Evolutionary conservation across 2,329 filamentous ascomycete species (phyloP).

Genomic region (Pestalotiopsis sp.): DNA sequence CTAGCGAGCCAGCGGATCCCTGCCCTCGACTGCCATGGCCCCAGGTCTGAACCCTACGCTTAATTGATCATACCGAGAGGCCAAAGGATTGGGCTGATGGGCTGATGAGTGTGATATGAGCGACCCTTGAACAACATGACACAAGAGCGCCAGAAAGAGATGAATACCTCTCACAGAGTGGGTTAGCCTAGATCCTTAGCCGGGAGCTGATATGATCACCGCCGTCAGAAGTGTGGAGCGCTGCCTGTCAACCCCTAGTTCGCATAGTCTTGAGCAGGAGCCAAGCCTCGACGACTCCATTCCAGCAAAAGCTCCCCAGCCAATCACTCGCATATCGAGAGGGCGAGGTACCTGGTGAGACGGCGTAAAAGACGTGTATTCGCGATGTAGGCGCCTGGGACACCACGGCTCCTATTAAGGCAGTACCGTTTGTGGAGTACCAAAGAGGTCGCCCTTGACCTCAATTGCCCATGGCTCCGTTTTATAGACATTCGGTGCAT

Average conservation of each 20-base stretch:
- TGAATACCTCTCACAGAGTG: not conserved
- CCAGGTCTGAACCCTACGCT: not conserved
- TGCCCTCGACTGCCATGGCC: not conserved
- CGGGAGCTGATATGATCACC: not conserved
- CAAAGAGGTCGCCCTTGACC: not conserved
- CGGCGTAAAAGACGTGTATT: not conserved
- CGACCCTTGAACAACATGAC: not conserved
- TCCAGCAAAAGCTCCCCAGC: not conserved
- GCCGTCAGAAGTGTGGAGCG: slow-evolving; percentile 3
- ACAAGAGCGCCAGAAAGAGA: not conserved
- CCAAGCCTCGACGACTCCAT: slow-evolving; percentile 6
- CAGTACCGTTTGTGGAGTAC: not conserved
- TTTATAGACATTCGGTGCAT: slow-evolving; percentile 11
- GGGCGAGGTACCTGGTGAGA: not conserved
- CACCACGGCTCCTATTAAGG: not conserved
- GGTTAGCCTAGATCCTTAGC: not conserved
- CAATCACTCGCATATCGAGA: not conserved
- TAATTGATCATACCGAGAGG: not conserved
- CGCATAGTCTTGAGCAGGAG: slow-evolving; percentile 5
- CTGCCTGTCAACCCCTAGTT: slow-evolving; percentile 7
- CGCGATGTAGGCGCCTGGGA: not conserved
- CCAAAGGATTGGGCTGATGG: not conserved
- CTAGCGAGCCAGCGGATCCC: not conserved
- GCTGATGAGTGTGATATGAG: not conserved
- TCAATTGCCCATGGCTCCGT: not conserved